Evolutionary conservation across 2,329 filamentous ascomycete species (phyloP).

Genomic region (Xylaria multiplex): DNA sequence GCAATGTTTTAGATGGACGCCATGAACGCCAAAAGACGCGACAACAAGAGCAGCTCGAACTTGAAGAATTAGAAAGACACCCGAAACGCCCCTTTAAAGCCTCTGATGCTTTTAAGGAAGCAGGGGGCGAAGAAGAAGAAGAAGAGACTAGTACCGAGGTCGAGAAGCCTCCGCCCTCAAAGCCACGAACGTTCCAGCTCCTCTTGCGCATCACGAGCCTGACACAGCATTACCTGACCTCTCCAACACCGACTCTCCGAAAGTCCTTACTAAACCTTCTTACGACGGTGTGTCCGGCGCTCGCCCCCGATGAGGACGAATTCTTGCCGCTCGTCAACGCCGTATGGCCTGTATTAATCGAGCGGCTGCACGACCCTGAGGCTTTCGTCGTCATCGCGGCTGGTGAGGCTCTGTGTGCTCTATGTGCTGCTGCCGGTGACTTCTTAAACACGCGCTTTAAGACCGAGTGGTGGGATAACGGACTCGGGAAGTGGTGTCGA

Average conservation of each 20-base stretch:
- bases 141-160: slow-evolving; percentile 50
- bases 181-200: slow-evolving; percentile 81
- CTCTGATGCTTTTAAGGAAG: slow-evolving; percentile 46
- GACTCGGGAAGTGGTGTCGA: slow-evolving; percentile 60
- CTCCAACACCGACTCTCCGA: slow-evolving; percentile 80
- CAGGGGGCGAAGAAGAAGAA: slow-evolving; percentile 49
- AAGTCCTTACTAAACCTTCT: slow-evolving; percentile 82
- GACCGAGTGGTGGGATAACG: slow-evolving; percentile 72
- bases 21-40: slow-evolving; percentile 54
- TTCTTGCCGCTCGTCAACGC: slow-evolving; percentile 91
- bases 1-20: slow-evolving; percentile 72
- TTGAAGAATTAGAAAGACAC: slow-evolving; percentile 48
- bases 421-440: slow-evolving; percentile 79
- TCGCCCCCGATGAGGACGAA: slow-evolving; percentile 80
- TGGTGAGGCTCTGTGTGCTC: slow-evolving; percentile 71
- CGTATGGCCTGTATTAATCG: slow-evolving; percentile 84
- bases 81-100: slow-evolving; percentile 52
- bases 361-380: slow-evolving; percentile 73
- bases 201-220: slow-evolving; percentile 83
- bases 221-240: slow-evolving; percentile 90
- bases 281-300: slow-evolving; percentile 73
- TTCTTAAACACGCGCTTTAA: slow-evolving; percentile 83
- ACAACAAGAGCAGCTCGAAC: slow-evolving; percentile 49
- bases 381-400: slow-evolving; percentile 76
- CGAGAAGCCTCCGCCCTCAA: slow-evolving; percentile 68